Base-by-base conservation (phyloP, 1,139 yeast species). In the Starmera stellimalicola region DNA sequence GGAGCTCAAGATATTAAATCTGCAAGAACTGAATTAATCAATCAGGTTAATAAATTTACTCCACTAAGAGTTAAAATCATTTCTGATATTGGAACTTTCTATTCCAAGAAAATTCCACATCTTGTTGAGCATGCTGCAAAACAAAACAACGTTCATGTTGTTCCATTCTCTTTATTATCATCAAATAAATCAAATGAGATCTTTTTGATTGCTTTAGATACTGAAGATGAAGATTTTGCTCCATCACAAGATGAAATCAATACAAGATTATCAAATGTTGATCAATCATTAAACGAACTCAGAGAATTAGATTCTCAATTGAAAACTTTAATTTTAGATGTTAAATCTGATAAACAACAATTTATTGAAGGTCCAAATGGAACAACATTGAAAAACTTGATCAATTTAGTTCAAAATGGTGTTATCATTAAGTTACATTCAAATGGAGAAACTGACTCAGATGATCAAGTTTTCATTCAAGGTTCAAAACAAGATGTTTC, bases 11-110 rank as follows among this genome's bases (percentile, higher is more conserved):
- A 22, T 22, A 60, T 74, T 39, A 67, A 70, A 45, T 44, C 52
- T 11, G 76, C 77, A 24, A 83, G 88, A 58, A 77, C 74, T 50
- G 71, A 73, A 14, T 64, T 91, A 41, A 85, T 91, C 38, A 65
- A 73, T 20, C 62, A 70, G 20, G 95, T 91, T 35, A 87, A 85
- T 59, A 63, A 66, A 35, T 68, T 79, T 39, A 65, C 84, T 16
- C 95, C 96, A 29, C 68, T 70, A 33, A 73, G 73, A 37, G 70
- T 83, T 29, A 60, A 64, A 44, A 63, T 63, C 8, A 61, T 85
- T 34, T 56, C 62, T 15, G 95, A 83, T 47, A 70, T 91, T 45
- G 87, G 83, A 50, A 63, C 72, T 11, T 79, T 82, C 52, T 73
- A 87, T 42, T 63, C 73, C 41, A 59, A 62, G 30, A 71, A 69